Evolutionary conservation across 768 basidiomycete species (phyloP).

Genomic region (Chlorophyllum brunneum): DNA sequence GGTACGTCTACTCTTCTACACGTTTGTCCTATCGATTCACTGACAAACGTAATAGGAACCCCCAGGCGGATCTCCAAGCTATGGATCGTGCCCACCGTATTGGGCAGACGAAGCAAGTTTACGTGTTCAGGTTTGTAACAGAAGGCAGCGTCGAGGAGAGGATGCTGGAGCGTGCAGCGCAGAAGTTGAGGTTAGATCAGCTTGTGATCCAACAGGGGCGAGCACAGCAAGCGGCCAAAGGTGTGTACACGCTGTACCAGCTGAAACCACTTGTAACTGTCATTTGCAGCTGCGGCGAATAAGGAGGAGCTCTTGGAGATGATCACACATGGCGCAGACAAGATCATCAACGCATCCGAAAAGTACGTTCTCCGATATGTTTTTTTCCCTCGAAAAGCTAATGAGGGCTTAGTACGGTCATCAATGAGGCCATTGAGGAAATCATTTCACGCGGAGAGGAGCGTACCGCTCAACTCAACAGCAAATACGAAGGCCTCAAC

Average conservation of each 20-base stretch:
- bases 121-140: constrained; percentile 95
- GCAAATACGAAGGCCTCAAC: constrained; percentile 89
- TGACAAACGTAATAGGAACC: constrained; percentile 62
- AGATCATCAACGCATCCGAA: constrained; percentile 82
- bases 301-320: constrained; percentile 98
- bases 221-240: constrained; percentile 72
- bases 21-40: not conserved
- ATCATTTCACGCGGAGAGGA: constrained; percentile 92
- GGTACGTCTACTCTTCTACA: constrained; percentile 42
- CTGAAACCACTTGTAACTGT: not conserved
- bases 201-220: constrained; percentile 96
- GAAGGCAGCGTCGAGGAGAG: constrained; percentile 95
- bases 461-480: constrained; percentile 81
- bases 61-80: constrained; percentile 97
- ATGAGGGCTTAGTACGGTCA: constrained; percentile 45
- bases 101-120: constrained; percentile 96
- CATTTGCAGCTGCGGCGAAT: constrained; percentile 70
- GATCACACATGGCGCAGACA: constrained; percentile 97
- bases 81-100: constrained; percentile 98
- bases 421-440: constrained; percentile 90
- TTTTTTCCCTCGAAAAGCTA: not conserved
- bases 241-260: constrained; percentile 30
- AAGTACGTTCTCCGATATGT: constrained; percentile 67
- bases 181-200: constrained; percentile 93
- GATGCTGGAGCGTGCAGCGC: constrained; percentile 91